Evolutionary conservation across 1,139 yeast genomes (phyloP).

Genomic region (Saccharomycopsis crataegensis): DNA sequence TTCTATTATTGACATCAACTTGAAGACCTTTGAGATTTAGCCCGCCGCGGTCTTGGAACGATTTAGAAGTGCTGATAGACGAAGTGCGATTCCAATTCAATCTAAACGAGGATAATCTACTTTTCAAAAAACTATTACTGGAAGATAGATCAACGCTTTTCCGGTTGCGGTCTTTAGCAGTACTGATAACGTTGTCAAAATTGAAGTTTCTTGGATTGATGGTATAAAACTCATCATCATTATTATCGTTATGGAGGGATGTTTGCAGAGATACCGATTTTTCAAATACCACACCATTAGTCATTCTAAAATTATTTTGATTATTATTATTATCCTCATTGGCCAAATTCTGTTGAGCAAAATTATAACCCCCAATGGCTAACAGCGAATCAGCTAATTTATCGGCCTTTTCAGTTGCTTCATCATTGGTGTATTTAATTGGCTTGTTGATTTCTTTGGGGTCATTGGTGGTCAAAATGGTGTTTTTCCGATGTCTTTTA

Average conservation of each 20-base stretch:
- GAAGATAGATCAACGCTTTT: neutral
- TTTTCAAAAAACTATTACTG: neutral
- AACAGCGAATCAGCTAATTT: neutral
- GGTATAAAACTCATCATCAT: conserved; percentile 1
- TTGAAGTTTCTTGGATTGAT: neutral
- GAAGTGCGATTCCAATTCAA: neutral
- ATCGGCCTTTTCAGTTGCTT: neutral
- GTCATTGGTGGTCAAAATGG: conserved; percentile 6
- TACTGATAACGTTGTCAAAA: conserved; percentile 1
- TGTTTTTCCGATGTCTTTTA: conserved; percentile 5
- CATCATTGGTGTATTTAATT: neutral
- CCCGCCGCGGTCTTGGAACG: neutral
- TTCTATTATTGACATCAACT: neutral
- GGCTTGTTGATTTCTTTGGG: too few species aligned
- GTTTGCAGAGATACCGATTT: conserved; percentile 4
- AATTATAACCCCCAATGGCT: conserved; percentile 2
- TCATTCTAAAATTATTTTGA: neutral
- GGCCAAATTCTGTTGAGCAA: neutral
- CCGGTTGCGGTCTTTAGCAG: conserved; percentile 2
- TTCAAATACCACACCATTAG: conserved; percentile 6
- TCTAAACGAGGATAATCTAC: neutral
- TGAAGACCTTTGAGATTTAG: neutral
- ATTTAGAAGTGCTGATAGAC: neutral
- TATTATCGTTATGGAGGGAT: neutral
- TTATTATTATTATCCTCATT: neutral